phyloP scores from a whole-genome alignment of 2,329 filamentous ascomycete genomes.

The Coleophoma crateriformis region DNA sequence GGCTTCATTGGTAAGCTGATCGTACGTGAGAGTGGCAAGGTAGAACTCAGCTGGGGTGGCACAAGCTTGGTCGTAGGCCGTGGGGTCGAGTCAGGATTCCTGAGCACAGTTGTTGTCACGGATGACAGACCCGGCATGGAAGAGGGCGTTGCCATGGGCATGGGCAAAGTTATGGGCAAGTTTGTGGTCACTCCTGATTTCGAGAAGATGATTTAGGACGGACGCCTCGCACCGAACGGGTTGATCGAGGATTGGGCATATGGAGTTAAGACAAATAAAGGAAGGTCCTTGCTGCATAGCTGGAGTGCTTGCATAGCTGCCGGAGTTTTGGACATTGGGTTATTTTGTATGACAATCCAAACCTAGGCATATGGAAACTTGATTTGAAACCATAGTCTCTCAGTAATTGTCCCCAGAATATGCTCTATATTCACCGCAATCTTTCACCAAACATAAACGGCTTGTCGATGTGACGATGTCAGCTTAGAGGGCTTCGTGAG shows the following conservation, averaged over 20 bases:
- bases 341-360: no score
- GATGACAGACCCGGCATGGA: constrained; percentile 37
- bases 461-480: no score
- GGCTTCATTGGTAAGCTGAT: constrained; percentile 56
- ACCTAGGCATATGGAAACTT: no score
- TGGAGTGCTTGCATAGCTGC: no score
- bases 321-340: no score
- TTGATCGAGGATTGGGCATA: not conserved
- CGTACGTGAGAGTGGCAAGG: constrained; percentile 55
- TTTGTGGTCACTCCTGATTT: constrained; percentile 55
- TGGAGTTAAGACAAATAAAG: not conserved
- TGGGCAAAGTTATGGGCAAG: constrained; percentile 58
- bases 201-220: constrained; percentile 46
- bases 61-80: constrained; percentile 44
- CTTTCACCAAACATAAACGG: no score
- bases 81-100: constrained; percentile 48
- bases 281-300: not conserved
- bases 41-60: constrained; percentile 59
- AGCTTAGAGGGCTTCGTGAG: no score
- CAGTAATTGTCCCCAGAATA: no score
- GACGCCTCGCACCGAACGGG: constrained; percentile 35
- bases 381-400: no score
- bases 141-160: constrained; percentile 48
- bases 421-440: no score
- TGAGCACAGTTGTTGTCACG: constrained; percentile 54